Base-by-base conservation (phyloP, 2,329 filamentous ascomycete genomes). In the Drechslera avenae region DNA sequence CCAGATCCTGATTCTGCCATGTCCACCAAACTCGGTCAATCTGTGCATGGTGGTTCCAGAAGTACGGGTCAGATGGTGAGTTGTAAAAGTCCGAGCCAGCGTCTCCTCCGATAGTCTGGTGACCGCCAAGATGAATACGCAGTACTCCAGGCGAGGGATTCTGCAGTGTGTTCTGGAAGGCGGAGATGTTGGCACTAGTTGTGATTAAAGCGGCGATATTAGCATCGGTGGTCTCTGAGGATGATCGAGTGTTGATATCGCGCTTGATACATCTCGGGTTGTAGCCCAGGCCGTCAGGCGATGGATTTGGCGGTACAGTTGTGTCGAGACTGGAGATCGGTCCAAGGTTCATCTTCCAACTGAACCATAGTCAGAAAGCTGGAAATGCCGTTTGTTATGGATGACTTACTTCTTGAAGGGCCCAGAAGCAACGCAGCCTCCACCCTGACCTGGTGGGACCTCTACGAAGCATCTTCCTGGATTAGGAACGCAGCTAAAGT, bases 371-470 rank as follows among this genome's bases (percentile, higher is more conserved):
- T 42, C 28, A 32, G 17, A 31, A 31, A 2, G 12, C 0, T 2
- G 16, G 18, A 0, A 12, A 42, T 12, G 12, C 10, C 17, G 16
- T 3, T 17, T 2, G 14, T 16, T 17, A 3, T 9, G 1, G 39
- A 13, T 19, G 0, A 52, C 56, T 30, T 54, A 66, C 63, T 81
- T 72, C 58, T 72, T 76, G 68, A 83, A 83, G 0, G 81, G 81
- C 0, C 81, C 81, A 0, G 70, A 73, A 10, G 63, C 71, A 4
- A 85, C 73, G 61, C 81, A 84, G 3, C 82, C 82, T 31, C 82
- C 82, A 7, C 82, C 82, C 0, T 75, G 73, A 13, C 80, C 83
- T 0, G 76, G 31, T 5, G 37, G 37, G 8, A 48, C 13, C 12
- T 48, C 21, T 3, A 48, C 39, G 1, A 48, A 42, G 32, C 46